Evolutionary conservation across 1,139 yeast species (phyloP).

Genomic region (Zygoascus hellenicus): DNA sequence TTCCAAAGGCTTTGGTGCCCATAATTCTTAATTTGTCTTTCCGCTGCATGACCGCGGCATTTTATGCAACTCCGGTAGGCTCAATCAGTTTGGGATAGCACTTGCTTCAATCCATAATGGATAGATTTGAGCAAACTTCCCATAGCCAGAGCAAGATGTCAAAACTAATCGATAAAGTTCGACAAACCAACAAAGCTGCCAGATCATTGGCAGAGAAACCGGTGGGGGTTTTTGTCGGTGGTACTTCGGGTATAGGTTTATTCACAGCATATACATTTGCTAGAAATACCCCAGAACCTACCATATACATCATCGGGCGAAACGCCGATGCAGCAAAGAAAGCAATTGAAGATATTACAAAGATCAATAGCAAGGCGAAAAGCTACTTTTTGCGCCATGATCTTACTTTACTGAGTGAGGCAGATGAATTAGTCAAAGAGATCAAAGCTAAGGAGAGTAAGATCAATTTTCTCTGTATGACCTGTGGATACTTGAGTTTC

Average conservation of each 20-base stretch:
- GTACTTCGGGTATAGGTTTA: constrained; percentile 33
- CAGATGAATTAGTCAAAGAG: constrained; percentile 21
- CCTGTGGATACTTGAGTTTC: constrained; percentile 24
- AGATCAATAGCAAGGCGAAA: constrained; percentile 23
- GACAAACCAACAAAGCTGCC: constrained; percentile 6
- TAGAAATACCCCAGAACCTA: constrained; percentile 26
- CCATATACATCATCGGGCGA: constrained; percentile 31
- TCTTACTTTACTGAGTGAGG: constrained; percentile 24
- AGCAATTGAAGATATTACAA: constrained; percentile 21
- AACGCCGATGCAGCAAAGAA: constrained; percentile 23
- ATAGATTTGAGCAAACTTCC: too few relatives aligned
- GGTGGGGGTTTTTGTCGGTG: constrained; percentile 33
- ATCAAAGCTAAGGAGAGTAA: constrained; percentile 24
- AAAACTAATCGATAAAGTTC: not conserved
- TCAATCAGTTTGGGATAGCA: too few relatives aligned
- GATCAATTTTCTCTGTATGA: constrained; percentile 26
- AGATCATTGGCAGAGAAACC: constrained; percentile 14
- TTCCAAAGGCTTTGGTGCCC: too few relatives aligned
- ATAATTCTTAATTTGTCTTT: too few relatives aligned
- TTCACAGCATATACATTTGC: constrained; percentile 30
- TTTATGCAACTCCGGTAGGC: too few relatives aligned
- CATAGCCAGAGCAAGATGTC: too few relatives aligned
- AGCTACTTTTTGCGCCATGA: constrained; percentile 27
- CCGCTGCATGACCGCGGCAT: too few relatives aligned
- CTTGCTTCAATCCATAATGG: too few relatives aligned